phyloP scores from a whole-genome alignment of 768 basidiomycete genomes.

The Russula sp. region DNA sequence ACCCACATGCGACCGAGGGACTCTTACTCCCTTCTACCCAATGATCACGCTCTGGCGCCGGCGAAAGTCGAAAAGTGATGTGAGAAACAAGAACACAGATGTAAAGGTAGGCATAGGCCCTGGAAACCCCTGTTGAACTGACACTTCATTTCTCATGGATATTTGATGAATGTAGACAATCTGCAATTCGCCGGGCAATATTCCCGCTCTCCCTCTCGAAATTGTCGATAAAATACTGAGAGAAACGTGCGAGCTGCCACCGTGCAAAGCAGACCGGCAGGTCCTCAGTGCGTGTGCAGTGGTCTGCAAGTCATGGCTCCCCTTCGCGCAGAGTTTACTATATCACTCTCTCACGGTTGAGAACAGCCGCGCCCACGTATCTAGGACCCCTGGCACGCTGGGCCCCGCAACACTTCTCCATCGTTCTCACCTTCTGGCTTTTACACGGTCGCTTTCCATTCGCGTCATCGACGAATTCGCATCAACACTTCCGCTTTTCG shows the following conservation, averaged over 20 bases:
- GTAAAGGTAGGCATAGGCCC: background rate
- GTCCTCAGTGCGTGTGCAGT: constrained; percentile 2
- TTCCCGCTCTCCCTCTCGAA: constrained; percentile 6
- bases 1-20: background rate
- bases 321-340: constrained; percentile 3
- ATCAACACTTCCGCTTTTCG: background rate
- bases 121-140: background rate
- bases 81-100: background rate
- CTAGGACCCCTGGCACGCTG: constrained; percentile 8
- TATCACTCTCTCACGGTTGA: constrained; percentile 11
- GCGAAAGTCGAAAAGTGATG: background rate
- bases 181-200: background rate
- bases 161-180: background rate
- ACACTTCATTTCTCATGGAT: background rate
- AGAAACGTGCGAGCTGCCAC: constrained; percentile 9
- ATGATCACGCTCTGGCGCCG: constrained; percentile 1
- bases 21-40: background rate
- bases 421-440: constrained; percentile 1
- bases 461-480: constrained; percentile 7
- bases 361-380: constrained; percentile 1
- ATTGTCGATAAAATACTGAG: constrained; percentile 7
- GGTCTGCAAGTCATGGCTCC: constrained; percentile 16
- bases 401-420: constrained; percentile 1
- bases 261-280: background rate
- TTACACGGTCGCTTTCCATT: constrained; percentile 5